A percentile compares a stretch with the other conserved stretches of the same genome.
phyloP scores from a whole-genome alignment of 768 basidiomycete genomes.

The Xerocomus spinulosus region DNA sequence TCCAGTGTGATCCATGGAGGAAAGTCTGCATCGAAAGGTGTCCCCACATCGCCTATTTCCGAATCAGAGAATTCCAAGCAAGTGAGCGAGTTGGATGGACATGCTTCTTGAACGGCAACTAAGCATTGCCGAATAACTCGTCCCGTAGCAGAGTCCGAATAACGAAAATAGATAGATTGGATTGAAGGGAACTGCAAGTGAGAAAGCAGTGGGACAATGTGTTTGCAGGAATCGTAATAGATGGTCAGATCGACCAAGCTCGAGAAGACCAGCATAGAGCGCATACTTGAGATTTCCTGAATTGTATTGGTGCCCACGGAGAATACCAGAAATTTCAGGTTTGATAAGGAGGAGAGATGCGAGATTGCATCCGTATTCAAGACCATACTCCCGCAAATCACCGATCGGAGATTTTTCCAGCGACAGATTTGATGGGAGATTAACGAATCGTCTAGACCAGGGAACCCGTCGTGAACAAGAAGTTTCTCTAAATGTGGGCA shows the following conservation, averaged over 20 bases:
- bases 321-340: background rate
- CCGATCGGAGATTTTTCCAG: background rate
- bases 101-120: background rate
- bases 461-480: background rate
- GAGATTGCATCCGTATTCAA: background rate
- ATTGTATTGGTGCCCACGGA: background rate
- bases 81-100: background rate
- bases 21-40: background rate
- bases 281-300: background rate
- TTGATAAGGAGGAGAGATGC: background rate
- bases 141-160: background rate
- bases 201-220: background rate
- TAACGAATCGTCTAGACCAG: too few species aligned
- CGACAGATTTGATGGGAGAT: background rate
- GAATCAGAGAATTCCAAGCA: background rate
- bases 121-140: background rate
- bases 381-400: background rate
- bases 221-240: background rate
- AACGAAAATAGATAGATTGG: background rate
- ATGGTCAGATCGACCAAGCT: background rate
- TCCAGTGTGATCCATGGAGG: background rate
- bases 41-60: background rate
- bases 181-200: background rate
- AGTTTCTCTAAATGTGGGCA: background rate
- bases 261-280: background rate